Evolutionary conservation across 1,284 basidiomycete genomes (phyloP).

Genomic region (Pisolithus thermaeus): DNA sequence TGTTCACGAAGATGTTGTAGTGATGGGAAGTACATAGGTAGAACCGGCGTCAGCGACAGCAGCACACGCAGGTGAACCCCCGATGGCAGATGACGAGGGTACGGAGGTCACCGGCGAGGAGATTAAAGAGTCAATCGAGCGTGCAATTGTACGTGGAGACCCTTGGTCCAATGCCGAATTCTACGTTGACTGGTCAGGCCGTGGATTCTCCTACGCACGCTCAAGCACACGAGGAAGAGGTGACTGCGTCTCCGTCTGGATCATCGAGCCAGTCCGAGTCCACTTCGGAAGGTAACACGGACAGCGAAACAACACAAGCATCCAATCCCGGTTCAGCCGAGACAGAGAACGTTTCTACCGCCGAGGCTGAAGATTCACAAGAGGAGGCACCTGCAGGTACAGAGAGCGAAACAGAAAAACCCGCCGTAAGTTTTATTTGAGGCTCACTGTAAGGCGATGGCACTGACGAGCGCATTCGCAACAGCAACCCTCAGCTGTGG

Average conservation of each 20-base stretch:
- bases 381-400: not conserved
- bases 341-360: not conserved
- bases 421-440: slow-evolving; percentile 11
- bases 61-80: slow-evolving; percentile 3
- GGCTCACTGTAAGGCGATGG: not conserved
- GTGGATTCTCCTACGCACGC: slow-evolving; percentile 29
- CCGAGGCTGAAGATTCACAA: slow-evolving; percentile 6
- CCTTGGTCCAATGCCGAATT: not conserved
- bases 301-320: not conserved
- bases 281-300: not conserved
- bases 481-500: not conserved
- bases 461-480: not conserved
- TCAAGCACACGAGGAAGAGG: slow-evolving; percentile 21
- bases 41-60: slow-evolving; percentile 15
- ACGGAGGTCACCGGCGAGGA: slow-evolving; percentile 29
- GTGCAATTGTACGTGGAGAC: slow-evolving; percentile 26
- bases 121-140: slow-evolving; percentile 30
- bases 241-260: slow-evolving; percentile 4
- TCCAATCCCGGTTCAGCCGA: not conserved
- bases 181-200: slow-evolving; percentile 16
- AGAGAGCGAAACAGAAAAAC: slow-evolving; percentile 6
- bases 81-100: slow-evolving; percentile 29
- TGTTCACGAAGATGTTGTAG: not conserved
- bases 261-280: not conserved
- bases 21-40: slow-evolving; percentile 2